These are phyloP conservation scores for Dalbergia cultrata DNA, from an alignment of 306 rosid genomes.

Conservation along the genomic window DNA sequence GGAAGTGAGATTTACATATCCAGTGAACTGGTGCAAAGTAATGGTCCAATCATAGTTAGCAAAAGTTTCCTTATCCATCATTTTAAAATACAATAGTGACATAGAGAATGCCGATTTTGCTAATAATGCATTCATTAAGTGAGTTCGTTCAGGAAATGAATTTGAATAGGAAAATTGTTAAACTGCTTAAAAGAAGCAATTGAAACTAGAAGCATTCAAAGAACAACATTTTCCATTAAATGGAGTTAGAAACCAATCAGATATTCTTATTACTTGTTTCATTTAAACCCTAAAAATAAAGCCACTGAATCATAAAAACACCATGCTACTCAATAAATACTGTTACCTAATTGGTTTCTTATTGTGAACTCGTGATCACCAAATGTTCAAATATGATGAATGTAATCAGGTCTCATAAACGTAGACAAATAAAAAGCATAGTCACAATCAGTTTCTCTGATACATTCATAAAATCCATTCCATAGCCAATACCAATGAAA, in stretches of 20 bases:
- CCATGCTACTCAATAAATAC: slow-evolving; percentile 20
- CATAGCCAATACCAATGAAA: slow-evolving; percentile 25
- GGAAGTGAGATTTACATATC: neutral
- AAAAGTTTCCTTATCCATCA: slow-evolving; percentile 4
- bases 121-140: slow-evolving; percentile 1
- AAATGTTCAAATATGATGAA: neutral
- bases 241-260: neutral
- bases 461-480: neutral
- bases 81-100: slow-evolving; percentile 19
- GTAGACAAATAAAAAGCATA: neutral
- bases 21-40: neutral
- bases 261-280: neutral
- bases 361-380: neutral
- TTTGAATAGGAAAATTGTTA: slow-evolving; percentile 16
- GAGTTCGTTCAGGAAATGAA: neutral
- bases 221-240: slow-evolving; percentile 6
- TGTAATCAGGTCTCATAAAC: neutral
- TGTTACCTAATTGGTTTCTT: neutral
- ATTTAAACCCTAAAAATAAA: slow-evolving; percentile 16
- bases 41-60: neutral
- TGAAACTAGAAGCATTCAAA: slow-evolving; percentile 6
- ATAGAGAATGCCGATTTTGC: neutral
- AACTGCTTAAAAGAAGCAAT: neutral
- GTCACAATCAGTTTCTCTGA: neutral
- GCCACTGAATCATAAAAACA: neutral